Percentiles rank a stretch among this genome's conserved stretches.
These are phyloP conservation scores for Helotiales sp. DNA, from an alignment of 2,329 filamentous ascomycete genomes.

Conservation along the genomic window DNA sequence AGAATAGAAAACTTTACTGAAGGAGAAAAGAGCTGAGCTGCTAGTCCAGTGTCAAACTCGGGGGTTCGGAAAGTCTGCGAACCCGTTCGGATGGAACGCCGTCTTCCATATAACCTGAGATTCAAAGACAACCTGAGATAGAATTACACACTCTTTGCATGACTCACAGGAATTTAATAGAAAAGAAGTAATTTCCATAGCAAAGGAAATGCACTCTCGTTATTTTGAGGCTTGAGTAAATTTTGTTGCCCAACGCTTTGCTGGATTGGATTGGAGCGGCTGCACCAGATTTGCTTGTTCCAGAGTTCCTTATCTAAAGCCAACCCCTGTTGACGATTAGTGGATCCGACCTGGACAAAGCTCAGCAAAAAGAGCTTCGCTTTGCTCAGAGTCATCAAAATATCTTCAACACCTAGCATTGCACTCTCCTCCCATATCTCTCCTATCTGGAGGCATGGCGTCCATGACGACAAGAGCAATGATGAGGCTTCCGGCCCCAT, in stretches of 20 bases:
- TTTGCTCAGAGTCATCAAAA: conserved; percentile 15
- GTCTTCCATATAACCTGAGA: neutral
- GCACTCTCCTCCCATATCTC: conserved; percentile 18
- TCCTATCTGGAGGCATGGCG: conserved; percentile 39
- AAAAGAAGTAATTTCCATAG: neutral
- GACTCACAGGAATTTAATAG: conserved; percentile 11
- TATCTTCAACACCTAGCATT: conserved; percentile 12
- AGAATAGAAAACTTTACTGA: neutral
- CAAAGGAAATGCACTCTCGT: neutral
- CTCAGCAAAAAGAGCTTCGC: conserved; percentile 10
- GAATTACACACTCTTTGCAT: neutral
- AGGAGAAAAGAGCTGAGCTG: conserved; percentile 9
- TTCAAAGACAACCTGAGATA: neutral
- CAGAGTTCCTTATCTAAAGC: conserved; percentile 11
- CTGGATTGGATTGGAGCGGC: conserved; percentile 9
- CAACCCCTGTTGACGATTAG: conserved; percentile 6
- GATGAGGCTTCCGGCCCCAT: conserved; percentile 40
- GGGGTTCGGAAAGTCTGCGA: conserved; percentile 7
- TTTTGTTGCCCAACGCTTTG: conserved; percentile 8
- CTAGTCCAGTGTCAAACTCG: neutral
- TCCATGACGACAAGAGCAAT: conserved; percentile 41
- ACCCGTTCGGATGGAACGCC: neutral
- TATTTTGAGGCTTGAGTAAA: conserved; percentile 7
- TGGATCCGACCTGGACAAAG: conserved; percentile 1
- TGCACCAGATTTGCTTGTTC: conserved; percentile 6